Evolutionary conservation across 306 rosid genomes (phyloP), one percentile per base, ranked within the genome.

Genomic region (Argentina anserina): DNA sequence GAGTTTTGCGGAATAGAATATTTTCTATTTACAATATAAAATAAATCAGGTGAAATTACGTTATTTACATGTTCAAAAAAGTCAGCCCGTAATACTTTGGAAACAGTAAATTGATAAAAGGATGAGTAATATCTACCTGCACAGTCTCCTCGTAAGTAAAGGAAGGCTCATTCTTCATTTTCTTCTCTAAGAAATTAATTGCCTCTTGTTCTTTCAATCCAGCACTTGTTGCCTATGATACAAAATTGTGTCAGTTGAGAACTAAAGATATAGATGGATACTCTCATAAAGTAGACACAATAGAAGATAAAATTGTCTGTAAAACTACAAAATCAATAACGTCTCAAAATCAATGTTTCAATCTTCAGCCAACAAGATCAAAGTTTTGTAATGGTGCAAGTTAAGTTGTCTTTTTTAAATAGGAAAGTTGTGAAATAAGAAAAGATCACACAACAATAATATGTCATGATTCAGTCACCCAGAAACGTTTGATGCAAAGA

Each of bases 201-300:
- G 97, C 99, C 85, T 95, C 99, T 80, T 95, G 99, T 80, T 95
- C 99, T 81, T 95, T 95, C 61, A 78, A 84, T 76, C 99, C 99
- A 80, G 99, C 97, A 77, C 99, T 95, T 43, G 99, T 91, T 64
- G 99, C 97, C 99, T 95, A 75, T 69, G 75, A 60, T 65, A 55
- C 78, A 84, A 60, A 75, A 9, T 46, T 55, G 42, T n/a, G 53
- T 41, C 53, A 56, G 53, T 55, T 63, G 26, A 12, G 67, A 55
- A 63, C 33, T n/a, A 25, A 67, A 37, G 66, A 5, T 4, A 41
- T 36, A 12, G 5, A 71, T 33, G 23, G 25, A 50, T 40, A 36
- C 12, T 26, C 21, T 3, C 13, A n/a, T 46, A 23, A n/a, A 34
- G 3, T 9, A 45, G 33, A 69, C n/a, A 52, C 36, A 33, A 33